Conservation (phyloP, 164 flowering plant species). For the grape (Vitis vinifera) region DNA sequence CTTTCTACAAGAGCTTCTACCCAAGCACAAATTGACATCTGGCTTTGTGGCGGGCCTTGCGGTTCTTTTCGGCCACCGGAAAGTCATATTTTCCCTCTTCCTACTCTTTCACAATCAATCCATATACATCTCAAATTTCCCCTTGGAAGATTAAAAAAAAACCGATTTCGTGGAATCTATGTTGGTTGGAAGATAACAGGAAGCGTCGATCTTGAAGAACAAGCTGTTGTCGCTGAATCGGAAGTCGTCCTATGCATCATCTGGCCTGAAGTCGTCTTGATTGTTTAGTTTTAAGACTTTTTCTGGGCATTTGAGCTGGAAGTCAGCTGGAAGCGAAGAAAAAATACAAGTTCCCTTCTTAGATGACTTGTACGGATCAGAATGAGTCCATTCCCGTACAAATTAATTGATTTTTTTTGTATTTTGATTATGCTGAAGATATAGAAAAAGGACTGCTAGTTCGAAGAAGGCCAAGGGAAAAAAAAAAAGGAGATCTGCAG, state of each 20-base stretch:
- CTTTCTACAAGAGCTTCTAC: neutral
- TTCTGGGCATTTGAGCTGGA: neutral
- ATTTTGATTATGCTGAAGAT: too few relatives aligned
- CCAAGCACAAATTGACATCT: too few relatives aligned
- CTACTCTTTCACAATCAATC: neutral
- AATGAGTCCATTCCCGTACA: neutral
- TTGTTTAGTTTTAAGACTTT: neutral
- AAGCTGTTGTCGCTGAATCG: too few relatives aligned
- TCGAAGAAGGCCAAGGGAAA: neutral
- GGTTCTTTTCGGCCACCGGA: too few relatives aligned
- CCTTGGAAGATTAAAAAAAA: too few relatives aligned
- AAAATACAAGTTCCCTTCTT: neutral
- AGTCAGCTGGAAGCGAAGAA: neutral
- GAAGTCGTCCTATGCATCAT: neutral
- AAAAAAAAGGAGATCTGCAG: slow-evolving; percentile 6
- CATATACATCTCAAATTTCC: too few relatives aligned
- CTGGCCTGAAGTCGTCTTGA: neutral
- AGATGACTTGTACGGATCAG: neutral
- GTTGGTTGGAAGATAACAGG: too few relatives aligned
- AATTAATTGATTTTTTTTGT: neutral
- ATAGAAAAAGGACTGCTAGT: neutral
- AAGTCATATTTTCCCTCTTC: neutral
- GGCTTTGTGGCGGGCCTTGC: too few relatives aligned
- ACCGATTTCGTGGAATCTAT: too few relatives aligned
- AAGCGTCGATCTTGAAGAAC: too few relatives aligned